phyloP scores from a whole-genome alignment of 768 basidiomycete species.

The Tubosaeta sp. region DNA sequence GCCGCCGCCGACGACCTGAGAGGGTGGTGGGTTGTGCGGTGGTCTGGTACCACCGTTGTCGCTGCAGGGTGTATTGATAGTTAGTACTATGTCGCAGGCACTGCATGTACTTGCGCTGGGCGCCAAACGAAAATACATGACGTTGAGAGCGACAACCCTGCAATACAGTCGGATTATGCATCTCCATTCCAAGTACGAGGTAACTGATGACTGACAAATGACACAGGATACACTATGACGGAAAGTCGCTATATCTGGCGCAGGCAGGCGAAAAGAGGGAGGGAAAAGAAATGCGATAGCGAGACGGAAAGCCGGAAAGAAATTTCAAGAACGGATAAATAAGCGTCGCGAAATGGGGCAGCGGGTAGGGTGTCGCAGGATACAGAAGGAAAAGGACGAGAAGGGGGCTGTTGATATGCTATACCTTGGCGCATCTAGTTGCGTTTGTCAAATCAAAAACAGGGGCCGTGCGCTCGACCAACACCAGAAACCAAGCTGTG shows the following conservation, averaged over 20 bases:
- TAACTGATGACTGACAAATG: neutral
- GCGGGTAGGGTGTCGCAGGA: slow-evolving; percentile 12
- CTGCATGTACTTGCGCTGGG: neutral
- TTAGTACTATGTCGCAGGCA: neutral
- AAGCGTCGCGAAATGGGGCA: neutral
- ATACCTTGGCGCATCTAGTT: slow-evolving; percentile 11
- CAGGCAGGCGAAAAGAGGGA: neutral
- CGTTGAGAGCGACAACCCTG: neutral
- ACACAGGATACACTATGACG: slow-evolving; percentile 18
- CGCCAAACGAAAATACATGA: neutral
- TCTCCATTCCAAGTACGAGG: neutral
- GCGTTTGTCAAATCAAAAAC: slow-evolving; percentile 9
- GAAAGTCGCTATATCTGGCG: slow-evolving; percentile 9
- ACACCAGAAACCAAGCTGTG: slow-evolving; percentile 7
- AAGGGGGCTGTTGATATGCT: slow-evolving; percentile 10
- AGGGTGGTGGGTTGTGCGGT: neutral
- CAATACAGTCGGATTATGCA: neutral
- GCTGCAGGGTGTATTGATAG: too few relatives aligned
- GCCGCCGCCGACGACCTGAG: slow-evolving; percentile 4
- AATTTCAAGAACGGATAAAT: neutral
- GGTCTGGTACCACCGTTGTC: neutral
- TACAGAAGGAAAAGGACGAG: neutral
- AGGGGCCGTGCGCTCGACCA: slow-evolving; percentile 5
- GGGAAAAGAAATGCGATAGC: neutral
- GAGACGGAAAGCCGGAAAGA: neutral